Percentiles rank a stretch among this genome's conserved stretches.
Evolutionary conservation across 495 filamentous ascomycete species (phyloP).

Genomic region (Hypoxylon intermedium): DNA sequence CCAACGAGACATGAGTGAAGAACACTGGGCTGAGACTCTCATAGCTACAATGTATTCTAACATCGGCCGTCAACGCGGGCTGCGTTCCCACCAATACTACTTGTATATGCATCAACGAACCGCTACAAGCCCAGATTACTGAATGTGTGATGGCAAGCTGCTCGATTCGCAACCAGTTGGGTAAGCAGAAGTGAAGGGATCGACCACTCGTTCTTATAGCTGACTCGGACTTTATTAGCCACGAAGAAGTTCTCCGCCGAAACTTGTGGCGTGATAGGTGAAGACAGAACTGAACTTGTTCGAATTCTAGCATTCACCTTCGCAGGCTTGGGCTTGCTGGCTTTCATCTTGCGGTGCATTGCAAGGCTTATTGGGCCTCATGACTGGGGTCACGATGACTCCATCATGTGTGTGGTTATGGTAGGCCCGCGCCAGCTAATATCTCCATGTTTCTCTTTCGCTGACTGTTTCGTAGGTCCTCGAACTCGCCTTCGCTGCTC

Average conservation of each 20-base stretch:
- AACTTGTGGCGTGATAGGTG: slow-evolving; percentile 23
- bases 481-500: slow-evolving; percentile 12
- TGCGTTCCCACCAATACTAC: slow-evolving; percentile 42
- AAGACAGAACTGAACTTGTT: slow-evolving; percentile 24
- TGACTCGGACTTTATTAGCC: slow-evolving; percentile 12
- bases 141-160: slow-evolving; percentile 41
- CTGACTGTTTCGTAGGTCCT: slow-evolving; percentile 17
- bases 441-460: not conserved
- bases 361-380: slow-evolving; percentile 27
- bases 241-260: slow-evolving; percentile 37
- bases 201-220: not conserved
- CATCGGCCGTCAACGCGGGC: slow-evolving; percentile 30
- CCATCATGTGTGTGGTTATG: slow-evolving; percentile 34
- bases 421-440: slow-evolving; percentile 7
- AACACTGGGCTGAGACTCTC: slow-evolving; percentile 12
- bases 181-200: slow-evolving; percentile 21
- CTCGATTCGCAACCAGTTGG: slow-evolving; percentile 41
- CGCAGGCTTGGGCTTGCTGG: slow-evolving; percentile 22
- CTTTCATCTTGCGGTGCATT: slow-evolving; percentile 32
- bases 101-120: slow-evolving; percentile 43
- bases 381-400: slow-evolving; percentile 32
- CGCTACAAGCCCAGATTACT: slow-evolving; percentile 37
- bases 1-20: not conserved
- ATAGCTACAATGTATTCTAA: slow-evolving; percentile 28
- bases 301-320: slow-evolving; percentile 25